Evolutionary conservation across 768 basidiomycete species (phyloP).

Genomic region (Boletales sp.): DNA sequence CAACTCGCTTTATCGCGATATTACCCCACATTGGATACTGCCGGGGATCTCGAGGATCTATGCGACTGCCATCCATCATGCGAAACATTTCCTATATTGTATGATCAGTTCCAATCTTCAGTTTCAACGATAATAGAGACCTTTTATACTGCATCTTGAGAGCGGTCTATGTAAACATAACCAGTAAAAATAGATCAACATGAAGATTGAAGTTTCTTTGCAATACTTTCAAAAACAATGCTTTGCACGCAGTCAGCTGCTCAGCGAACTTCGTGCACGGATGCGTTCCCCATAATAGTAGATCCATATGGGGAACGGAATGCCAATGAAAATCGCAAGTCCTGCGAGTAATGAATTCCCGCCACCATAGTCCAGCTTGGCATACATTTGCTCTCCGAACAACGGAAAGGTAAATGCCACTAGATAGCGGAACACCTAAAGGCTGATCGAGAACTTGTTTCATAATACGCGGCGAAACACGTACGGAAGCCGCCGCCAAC

Average conservation of each 20-base stretch:
- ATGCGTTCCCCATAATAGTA: slow-evolving; percentile 64
- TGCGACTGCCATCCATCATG: too few species aligned
- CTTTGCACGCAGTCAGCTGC: slow-evolving; percentile 4
- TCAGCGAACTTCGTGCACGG: slow-evolving; percentile 39
- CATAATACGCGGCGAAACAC: slow-evolving; percentile 12
- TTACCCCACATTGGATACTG: too few species aligned
- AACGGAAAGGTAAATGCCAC: slow-evolving; percentile 66
- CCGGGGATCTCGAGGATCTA: too few species aligned
- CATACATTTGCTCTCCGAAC: slow-evolving; percentile 65
- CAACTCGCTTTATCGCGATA: too few species aligned
- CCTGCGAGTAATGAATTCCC: slow-evolving; percentile 68
- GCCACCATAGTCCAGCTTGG: slow-evolving; percentile 56
- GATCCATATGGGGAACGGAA: slow-evolving; percentile 73
- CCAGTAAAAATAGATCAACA: too few species aligned
- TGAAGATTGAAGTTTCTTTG: too few species aligned
- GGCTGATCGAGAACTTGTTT: neutral
- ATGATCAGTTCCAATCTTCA: too few species aligned
- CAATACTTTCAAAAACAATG: too few species aligned
- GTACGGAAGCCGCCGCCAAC: slow-evolving; percentile 56
- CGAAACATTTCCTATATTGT: too few species aligned
- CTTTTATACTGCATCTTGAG: too few species aligned
- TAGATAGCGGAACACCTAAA: slow-evolving; percentile 56
- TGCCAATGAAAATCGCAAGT: slow-evolving; percentile 54
- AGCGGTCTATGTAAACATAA: too few species aligned
- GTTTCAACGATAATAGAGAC: too few species aligned